A percentile compares a stretch with the other conserved stretches of the same genome.
Conservation (phyloP, 1,284 basidiomycete genomes). For the Microbotryomycetes sp. region DNA sequence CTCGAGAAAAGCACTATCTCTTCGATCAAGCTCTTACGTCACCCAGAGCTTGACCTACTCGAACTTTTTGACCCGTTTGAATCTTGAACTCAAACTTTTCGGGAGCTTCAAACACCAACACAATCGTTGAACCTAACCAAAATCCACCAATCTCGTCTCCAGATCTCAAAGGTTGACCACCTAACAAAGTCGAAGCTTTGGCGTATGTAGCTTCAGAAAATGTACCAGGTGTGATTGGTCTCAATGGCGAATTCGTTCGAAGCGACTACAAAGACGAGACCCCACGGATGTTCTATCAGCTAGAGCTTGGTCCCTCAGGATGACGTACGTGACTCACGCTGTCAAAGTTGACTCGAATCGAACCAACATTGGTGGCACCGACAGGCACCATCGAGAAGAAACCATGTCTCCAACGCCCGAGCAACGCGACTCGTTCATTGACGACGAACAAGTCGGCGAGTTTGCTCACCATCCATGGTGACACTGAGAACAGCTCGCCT, state of each 20-base stretch:
- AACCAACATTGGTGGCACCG: constrained; percentile 96
- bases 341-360: constrained; percentile 96
- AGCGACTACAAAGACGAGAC: constrained; percentile 54
- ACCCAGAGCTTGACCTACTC: constrained; percentile 66
- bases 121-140: constrained; percentile 88
- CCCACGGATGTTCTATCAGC: not conserved
- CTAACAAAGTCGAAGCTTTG: constrained; percentile 68
- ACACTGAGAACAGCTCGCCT: constrained; percentile 93
- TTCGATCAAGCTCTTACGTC: constrained; percentile 28
- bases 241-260: constrained; percentile 71
- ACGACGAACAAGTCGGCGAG: constrained; percentile 91
- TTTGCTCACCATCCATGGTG: constrained; percentile 89
- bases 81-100: constrained; percentile 71
- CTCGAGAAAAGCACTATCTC: not conserved
- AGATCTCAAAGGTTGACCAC: constrained; percentile 77
- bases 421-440: constrained; percentile 94
- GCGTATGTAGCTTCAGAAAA: constrained; percentile 88
- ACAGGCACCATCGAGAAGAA: constrained; percentile 98
- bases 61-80: constrained; percentile 76
- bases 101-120: constrained; percentile 94
- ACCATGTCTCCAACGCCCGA: constrained; percentile 89
- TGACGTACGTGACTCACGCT: constrained; percentile 49
- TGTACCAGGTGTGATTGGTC: constrained; percentile 69
- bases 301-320: constrained; percentile 26
- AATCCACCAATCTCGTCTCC: constrained; percentile 99